Conservation (phyloP, 2,329 filamentous ascomycete species). For the Incumbomyces delicatus region DNA sequence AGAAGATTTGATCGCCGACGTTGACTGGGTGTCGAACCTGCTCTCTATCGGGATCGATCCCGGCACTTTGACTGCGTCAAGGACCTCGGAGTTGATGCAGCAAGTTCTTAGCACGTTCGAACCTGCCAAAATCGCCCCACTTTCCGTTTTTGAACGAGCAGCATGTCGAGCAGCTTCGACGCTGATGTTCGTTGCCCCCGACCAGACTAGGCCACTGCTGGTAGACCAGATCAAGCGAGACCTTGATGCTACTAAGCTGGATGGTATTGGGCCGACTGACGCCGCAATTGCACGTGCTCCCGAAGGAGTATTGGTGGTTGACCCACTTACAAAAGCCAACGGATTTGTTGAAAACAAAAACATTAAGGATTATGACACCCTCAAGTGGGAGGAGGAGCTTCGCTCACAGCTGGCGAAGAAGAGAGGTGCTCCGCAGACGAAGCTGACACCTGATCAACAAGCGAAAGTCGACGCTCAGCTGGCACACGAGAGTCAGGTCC, state of each 20-base stretch:
- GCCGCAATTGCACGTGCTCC: conserved; percentile 87
- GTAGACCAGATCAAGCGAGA: conserved; percentile 65
- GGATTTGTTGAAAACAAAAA: conserved; percentile 72
- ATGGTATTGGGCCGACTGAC: conserved; percentile 71
- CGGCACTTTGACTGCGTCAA: conserved; percentile 59
- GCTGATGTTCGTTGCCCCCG: conserved; percentile 84
- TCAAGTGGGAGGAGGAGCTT: conserved; percentile 96
- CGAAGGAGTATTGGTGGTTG: conserved; percentile 78
- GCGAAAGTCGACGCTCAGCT: conserved; percentile 85
- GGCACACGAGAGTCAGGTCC: conserved; percentile 72
- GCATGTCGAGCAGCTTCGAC: conserved; percentile 81
- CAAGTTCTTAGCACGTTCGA: conserved; percentile 32
- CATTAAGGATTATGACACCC: conserved; percentile 84
- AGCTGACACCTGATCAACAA: conserved; percentile 79
- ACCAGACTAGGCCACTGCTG: conserved; percentile 65
- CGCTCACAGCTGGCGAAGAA: conserved; percentile 81
- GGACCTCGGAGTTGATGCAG: conserved; percentile 55
- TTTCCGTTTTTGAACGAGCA: conserved; percentile 50
- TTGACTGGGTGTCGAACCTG: conserved; percentile 83
- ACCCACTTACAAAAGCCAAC: conserved; percentile 78
- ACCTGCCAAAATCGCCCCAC: conserved; percentile 17
- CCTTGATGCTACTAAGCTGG: conserved; percentile 59
- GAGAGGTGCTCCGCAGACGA: conserved; percentile 74
- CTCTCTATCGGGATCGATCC: conserved; percentile 74
- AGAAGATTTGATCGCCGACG: conserved; percentile 63